Percentiles rank a stretch among this genome's conserved stretches.
Evolutionary conservation across 2,329 filamentous ascomycete genomes (phyloP).

Genomic region (Epichloe aotearoae): DNA sequence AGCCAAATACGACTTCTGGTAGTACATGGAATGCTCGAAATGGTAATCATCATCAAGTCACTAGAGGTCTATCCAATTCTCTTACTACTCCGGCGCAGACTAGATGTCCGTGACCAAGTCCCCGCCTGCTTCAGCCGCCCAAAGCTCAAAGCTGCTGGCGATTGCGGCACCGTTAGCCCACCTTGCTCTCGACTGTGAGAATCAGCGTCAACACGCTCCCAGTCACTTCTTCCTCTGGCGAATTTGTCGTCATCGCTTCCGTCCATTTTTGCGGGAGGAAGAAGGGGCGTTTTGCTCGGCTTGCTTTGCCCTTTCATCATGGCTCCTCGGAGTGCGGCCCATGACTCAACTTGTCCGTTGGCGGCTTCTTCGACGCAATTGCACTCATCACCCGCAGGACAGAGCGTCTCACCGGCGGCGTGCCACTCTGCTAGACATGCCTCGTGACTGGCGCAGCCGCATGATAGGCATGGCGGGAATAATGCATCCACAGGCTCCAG

Average conservation of each 20-base stretch:
- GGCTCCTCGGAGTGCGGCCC: conserved; percentile 34
- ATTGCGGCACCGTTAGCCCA: conserved; percentile 10
- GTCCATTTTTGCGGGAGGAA: conserved; percentile 18
- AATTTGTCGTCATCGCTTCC: conserved; percentile 17
- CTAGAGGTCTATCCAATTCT: conserved; percentile 6
- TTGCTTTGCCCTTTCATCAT: conserved; percentile 19
- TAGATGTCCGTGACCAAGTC: conserved; percentile 31
- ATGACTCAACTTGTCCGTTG: conserved; percentile 46
- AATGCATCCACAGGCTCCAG: conserved; percentile 45
- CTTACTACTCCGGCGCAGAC: conserved; percentile 21
- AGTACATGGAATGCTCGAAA: not conserved
- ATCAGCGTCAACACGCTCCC: conserved; percentile 16
- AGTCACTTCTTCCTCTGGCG: conserved; percentile 10
- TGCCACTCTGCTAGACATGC: conserved; percentile 47
- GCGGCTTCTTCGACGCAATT: conserved; percentile 44
- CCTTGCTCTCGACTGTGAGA: conserved; percentile 11
- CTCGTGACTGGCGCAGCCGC: conserved; percentile 49
- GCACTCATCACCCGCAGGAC: conserved; percentile 53
- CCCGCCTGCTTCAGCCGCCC: conserved; percentile 36
- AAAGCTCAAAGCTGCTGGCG: conserved; percentile 32
- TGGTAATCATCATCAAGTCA: not conserved
- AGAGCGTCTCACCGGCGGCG: conserved; percentile 39
- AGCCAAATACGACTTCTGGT: not conserved
- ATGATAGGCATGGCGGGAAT: conserved; percentile 48
- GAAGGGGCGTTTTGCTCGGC: conserved; percentile 10